Percentiles rank a stretch among this genome's conserved stretches.
Evolutionary conservation across 352 stramenopile genomes (phyloP).

Genomic region (Globisporangium recalcitrans): DNA sequence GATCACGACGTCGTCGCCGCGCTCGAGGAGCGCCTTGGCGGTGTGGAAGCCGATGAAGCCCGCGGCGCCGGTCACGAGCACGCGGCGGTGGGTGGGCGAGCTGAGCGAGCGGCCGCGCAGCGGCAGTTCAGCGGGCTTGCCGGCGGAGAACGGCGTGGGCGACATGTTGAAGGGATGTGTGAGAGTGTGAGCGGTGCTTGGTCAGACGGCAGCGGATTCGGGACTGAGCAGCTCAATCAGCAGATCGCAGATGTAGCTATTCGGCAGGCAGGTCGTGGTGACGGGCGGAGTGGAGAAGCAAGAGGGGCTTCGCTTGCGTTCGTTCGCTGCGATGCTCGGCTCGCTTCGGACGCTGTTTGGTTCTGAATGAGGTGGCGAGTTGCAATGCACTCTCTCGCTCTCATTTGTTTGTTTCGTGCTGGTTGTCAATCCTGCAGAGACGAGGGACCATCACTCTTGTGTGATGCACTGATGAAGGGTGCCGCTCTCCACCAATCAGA

Average conservation of each 20-base stretch:
- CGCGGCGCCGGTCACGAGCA: constrained; percentile 90
- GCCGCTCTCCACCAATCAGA: background rate
- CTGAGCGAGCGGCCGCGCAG: constrained; percentile 9
- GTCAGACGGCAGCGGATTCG: background rate
- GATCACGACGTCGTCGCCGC: constrained; percentile 92
- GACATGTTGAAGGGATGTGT: constrained; percentile 15
- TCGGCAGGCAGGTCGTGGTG: background rate
- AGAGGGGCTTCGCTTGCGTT: constrained; percentile 4
- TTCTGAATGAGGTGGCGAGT: background rate
- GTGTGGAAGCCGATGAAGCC: constrained; percentile 98
- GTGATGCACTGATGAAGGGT: background rate
- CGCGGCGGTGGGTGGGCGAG: background rate
- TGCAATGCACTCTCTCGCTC: background rate
- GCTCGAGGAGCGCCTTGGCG: constrained; percentile 77
- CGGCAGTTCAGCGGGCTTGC: constrained; percentile 11
- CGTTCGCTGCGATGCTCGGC: constrained; percentile 1
- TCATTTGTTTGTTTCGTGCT: background rate
- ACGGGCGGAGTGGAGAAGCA: background rate
- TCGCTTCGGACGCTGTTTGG: background rate
- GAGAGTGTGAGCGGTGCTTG: background rate
- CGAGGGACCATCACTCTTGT: background rate
- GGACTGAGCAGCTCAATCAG: background rate
- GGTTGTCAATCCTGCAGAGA: background rate
- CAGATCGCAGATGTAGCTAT: background rate
- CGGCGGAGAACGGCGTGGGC: constrained; percentile 22